Evolutionary conservation across 176 grass and related monocot genomes (phyloP), one percentile per base, ranked within the genome.

Genomic region (Guadua angustifolia): DNA sequence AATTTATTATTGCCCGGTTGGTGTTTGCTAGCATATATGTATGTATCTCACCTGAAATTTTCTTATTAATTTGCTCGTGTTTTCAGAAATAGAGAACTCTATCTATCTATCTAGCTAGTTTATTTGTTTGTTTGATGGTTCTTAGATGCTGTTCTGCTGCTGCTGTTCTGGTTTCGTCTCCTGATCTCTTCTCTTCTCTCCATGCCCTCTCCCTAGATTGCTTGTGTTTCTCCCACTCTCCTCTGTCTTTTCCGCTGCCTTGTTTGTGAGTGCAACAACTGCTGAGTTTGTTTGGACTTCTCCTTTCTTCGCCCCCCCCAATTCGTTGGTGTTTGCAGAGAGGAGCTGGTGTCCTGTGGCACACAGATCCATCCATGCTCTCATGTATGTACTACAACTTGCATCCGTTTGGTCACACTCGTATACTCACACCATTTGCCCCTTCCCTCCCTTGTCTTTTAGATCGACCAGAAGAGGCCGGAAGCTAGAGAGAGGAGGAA

Each of bases 281-380:
- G 18, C 53, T 21, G 22, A 61, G 47, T 81, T 86, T 66, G 22
- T 74, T 80, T 80, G 44, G 45, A 73, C 84, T 49, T 61, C 49
- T 56, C 16, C 35, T 36, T 36, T 36, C 35, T 36, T 58, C 46
- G 43, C 7, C 26, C 53, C 12, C 29, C 8, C 62, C 66, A 16
- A 45, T 86, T 66, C 80, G 76, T 73, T 74, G 60, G 33, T 57
- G 33, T 57, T 68, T 77, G 73, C 77, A 76, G 82, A 77, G 45
- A 7, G 78, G 21, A 39, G 33, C 71, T 3, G 63, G n/a, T 80
- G 69, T 75, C 85, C 78, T 69, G 13, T 24, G 13, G 8, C 78
- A 69, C 9, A 38, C 79, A 76, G 71, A 87, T 87, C 85, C 70
- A 81, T 69, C 77, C 33, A 67, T 59, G 17, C 65, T 68, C 24